Conservation (phyloP, 331 rosid species). For the Rosa hybrid region DNA sequence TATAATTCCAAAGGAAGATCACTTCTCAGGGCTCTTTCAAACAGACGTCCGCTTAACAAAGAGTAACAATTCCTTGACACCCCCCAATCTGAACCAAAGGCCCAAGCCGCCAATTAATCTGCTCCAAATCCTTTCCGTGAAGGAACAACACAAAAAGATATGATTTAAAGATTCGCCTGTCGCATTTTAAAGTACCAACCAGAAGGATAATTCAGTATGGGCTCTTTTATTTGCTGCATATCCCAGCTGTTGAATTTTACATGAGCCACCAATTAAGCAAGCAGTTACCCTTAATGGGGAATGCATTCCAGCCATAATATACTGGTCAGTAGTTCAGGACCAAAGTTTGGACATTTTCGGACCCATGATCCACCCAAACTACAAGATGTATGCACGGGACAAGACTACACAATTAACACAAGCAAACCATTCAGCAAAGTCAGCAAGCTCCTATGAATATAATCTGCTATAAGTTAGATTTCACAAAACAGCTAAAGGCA, state of each 20-base stretch:
- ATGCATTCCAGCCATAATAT: background rate
- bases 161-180: background rate
- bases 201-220: background rate
- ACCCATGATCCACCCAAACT: background rate
- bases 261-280: background rate
- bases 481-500: background rate
- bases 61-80: background rate
- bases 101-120: background rate
- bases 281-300: background rate
- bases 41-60: background rate
- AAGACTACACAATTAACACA: background rate
- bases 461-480: background rate
- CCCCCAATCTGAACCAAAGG: background rate
- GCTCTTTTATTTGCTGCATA: background rate
- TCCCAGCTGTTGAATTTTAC: background rate
- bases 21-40: background rate
- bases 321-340: background rate
- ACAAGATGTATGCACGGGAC: background rate
- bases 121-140: background rate
- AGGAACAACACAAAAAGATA: background rate
- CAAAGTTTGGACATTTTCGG: background rate
- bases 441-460: background rate
- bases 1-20: background rate
- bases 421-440: background rate
- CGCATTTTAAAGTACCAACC: background rate